phyloP scores from a whole-genome alignment of 129 eudicot species.

The Flaveria sonorensis region DNA sequence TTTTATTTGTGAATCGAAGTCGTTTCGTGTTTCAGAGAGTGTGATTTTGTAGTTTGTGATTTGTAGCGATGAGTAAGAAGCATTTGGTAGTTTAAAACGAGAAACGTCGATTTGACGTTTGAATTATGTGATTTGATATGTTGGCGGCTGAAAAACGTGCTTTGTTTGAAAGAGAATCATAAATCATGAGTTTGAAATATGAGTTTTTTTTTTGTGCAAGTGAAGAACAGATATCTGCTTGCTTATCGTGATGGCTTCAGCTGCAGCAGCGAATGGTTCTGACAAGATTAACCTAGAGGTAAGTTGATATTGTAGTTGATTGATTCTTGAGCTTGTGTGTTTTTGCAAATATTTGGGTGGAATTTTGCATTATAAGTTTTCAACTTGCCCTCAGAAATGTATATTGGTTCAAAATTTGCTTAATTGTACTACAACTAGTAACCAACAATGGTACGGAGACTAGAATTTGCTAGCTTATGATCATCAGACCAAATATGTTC shows the following conservation, averaged over 20 bases:
- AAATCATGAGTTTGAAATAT: constrained; percentile 7
- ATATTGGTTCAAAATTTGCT: background rate
- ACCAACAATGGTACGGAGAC: background rate
- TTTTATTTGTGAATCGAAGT: background rate
- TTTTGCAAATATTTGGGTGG: background rate
- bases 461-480: constrained; percentile 7
- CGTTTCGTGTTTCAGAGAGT: background rate
- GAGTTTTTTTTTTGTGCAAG: constrained; percentile 3
- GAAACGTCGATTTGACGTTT: background rate
- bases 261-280: constrained; percentile 36
- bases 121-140: background rate
- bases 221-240: constrained; percentile 29
- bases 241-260: constrained; percentile 42
- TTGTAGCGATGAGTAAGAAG: background rate
- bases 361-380: background rate
- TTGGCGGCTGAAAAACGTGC: constrained; percentile 13
- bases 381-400: background rate
- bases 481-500: background rate
- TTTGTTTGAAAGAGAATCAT: constrained; percentile 1
- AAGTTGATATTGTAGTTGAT: background rate
- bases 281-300: constrained; percentile 49
- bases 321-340: background rate
- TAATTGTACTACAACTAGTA: background rate
- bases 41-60: background rate
- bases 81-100: background rate